Evolutionary conservation across 306 rosid species (phyloP).

Genomic region (Potentilla sterilis): DNA sequence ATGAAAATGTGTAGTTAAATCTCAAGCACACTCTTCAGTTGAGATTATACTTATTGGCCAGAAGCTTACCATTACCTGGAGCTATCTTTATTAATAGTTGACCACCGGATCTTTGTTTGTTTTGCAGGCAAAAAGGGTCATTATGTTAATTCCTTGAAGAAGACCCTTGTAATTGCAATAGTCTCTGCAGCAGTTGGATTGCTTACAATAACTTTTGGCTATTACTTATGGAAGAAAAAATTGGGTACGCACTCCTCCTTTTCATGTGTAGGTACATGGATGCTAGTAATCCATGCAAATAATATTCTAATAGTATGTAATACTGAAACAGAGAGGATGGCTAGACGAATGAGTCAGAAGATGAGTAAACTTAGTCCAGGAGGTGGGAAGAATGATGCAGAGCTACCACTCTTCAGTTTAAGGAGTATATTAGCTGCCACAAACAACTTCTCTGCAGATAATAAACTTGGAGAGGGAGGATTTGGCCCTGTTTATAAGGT

Average conservation of each 20-base stretch:
- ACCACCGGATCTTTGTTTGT: neutral
- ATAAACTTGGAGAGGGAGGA: constrained; percentile 60
- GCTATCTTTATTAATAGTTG: neutral
- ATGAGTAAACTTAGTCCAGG: constrained; percentile 21
- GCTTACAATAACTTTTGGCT: neutral
- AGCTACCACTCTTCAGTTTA: constrained; percentile 37
- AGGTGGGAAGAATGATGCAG: constrained; percentile 29
- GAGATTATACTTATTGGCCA: too few relatives aligned
- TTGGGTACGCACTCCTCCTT: neutral
- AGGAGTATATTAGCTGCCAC: constrained; percentile 34
- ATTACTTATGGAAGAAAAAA: neutral
- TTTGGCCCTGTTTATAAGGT: constrained; percentile 64
- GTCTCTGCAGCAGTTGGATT: neutral
- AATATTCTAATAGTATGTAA: neutral
- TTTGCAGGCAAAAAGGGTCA: neutral
- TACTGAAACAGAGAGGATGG: neutral
- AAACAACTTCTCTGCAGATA: constrained; percentile 39
- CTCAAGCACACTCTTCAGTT: neutral
- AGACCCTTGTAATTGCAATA: constrained; percentile 8
- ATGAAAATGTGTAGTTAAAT: neutral
- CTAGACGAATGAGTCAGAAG: neutral
- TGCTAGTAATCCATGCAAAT: neutral
- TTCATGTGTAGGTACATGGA: neutral
- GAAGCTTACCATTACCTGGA: neutral
- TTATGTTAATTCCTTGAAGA: neutral